phyloP scores from a whole-genome alignment of 768 basidiomycete genomes.

The Suillus occidentalis region DNA sequence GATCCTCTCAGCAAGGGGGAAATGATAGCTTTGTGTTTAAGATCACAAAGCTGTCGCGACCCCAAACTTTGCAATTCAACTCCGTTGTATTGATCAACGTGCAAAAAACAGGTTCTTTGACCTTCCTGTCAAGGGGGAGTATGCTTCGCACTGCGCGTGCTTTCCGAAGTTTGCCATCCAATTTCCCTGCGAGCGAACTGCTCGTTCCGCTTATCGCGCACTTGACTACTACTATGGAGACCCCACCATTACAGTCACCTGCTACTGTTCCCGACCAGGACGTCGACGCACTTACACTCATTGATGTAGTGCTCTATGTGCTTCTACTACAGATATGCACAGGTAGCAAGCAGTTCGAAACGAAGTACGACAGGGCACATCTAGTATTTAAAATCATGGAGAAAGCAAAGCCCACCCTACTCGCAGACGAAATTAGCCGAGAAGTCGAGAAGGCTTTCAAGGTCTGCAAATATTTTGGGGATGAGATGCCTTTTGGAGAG shows the following conservation, averaged over 20 bases:
- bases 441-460: background rate
- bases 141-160: constrained; percentile 11
- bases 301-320: constrained; percentile 11
- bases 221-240: background rate
- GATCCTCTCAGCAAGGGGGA: constrained; percentile 11
- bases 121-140: constrained; percentile 7
- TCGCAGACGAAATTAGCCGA: background rate
- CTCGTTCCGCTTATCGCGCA: constrained; percentile 2
- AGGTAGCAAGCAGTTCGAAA: background rate
- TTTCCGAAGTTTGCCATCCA: background rate
- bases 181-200: background rate
- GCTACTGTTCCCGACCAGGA: background rate
- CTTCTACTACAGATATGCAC: constrained; percentile 11
- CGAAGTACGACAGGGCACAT: background rate
- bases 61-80: constrained; percentile 10
- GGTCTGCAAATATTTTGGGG: background rate
- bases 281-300: background rate
- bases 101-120: background rate
- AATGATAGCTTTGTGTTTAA: constrained; percentile 32
- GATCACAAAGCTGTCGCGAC: constrained; percentile 27
- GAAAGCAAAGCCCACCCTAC: background rate
- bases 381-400: background rate
- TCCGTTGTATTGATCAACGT: constrained; percentile 8
- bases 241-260: background rate
- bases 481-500: background rate